phyloP scores from a whole-genome alignment of 2,329 filamentous ascomycete species.

The Diaporthe humulicola region DNA sequence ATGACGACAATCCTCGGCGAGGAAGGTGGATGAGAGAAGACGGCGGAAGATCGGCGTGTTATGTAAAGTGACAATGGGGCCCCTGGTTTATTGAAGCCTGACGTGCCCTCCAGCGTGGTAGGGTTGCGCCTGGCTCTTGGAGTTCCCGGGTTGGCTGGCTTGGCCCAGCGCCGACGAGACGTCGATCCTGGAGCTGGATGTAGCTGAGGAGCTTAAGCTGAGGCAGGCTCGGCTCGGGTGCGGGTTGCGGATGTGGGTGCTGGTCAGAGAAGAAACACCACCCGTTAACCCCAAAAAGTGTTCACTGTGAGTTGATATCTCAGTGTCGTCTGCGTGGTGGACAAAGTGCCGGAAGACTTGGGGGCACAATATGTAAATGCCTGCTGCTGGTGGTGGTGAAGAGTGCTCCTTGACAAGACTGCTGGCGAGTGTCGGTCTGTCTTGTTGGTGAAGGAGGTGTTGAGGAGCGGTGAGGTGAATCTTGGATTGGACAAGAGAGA shows the following conservation, averaged over 20 bases:
- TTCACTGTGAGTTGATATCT: neutral
- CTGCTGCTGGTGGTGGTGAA: neutral
- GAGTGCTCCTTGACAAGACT: conserved; percentile 9
- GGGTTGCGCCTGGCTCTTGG: conserved; percentile 26
- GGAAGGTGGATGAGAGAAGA: neutral
- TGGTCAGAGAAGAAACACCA: conserved; percentile 1
- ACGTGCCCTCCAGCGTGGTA: conserved; percentile 15
- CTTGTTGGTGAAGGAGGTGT: conserved; percentile 5
- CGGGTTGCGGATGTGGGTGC: conserved; percentile 21
- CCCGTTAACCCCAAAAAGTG: neutral
- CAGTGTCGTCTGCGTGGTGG: neutral
- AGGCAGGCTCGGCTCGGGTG: conserved; percentile 25
- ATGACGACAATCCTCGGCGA: conserved; percentile 1
- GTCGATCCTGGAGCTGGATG: conserved; percentile 14
- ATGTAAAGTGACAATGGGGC: conserved; percentile 26
- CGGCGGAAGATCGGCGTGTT: conserved; percentile 26
- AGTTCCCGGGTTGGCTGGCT: conserved; percentile 27
- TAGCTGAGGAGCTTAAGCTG: conserved; percentile 28
- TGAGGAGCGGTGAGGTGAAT: conserved; percentile 28
- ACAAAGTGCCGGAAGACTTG: neutral
- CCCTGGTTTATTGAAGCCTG: conserved; percentile 30
- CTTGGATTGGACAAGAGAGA: conserved; percentile 28
- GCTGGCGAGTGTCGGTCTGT: conserved; percentile 21
- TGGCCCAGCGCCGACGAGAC: conserved; percentile 4
- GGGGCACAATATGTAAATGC: neutral